A percentile compares a stretch with the other conserved stretches of the same genome.
Conservation (phyloP, 2,329 filamentous ascomycete species). For the Helminthosporium solani region DNA sequence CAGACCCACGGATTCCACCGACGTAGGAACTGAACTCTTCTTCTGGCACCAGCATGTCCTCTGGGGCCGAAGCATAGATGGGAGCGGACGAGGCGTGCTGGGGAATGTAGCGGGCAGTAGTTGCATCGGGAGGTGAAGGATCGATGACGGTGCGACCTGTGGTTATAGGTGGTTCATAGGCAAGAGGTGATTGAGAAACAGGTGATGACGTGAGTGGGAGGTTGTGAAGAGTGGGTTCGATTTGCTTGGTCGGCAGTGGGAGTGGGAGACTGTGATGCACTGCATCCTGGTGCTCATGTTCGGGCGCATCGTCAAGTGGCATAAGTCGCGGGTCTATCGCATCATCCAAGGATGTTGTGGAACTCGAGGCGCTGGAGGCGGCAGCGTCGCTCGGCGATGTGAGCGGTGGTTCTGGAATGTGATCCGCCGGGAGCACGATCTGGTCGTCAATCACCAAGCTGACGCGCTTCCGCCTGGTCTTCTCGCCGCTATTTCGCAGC, state of each 20-base stretch:
- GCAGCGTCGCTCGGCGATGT: slow-evolving; percentile 34
- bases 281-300: slow-evolving; percentile 24
- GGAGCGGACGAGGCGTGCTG: slow-evolving; percentile 20
- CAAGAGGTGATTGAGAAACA: slow-evolving; percentile 18
- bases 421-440: slow-evolving; percentile 40
- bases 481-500: slow-evolving; percentile 27
- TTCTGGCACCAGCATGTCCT: slow-evolving; percentile 17
- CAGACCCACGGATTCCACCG: slow-evolving; percentile 35
- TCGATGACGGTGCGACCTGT: slow-evolving; percentile 28
- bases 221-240: slow-evolving; percentile 15
- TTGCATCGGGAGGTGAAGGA: slow-evolving; percentile 18
- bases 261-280: slow-evolving; percentile 36
- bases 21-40: slow-evolving; percentile 38
- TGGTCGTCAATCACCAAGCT: slow-evolving; percentile 42
- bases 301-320: slow-evolving; percentile 13
- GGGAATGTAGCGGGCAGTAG: slow-evolving; percentile 11
- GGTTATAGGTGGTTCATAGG: slow-evolving; percentile 16
- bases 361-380: slow-evolving; percentile 29
- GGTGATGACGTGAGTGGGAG: slow-evolving; percentile 10
- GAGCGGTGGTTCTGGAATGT: slow-evolving; percentile 28
- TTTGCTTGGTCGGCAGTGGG: slow-evolving; percentile 22
- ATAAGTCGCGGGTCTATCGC: slow-evolving; percentile 36
- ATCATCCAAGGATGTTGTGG: slow-evolving; percentile 33
- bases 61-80: slow-evolving; percentile 21
- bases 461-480: slow-evolving; percentile 36